Conservation (phyloP, 2,329 filamentous ascomycete species). For the Colletotrichum trifolii region DNA sequence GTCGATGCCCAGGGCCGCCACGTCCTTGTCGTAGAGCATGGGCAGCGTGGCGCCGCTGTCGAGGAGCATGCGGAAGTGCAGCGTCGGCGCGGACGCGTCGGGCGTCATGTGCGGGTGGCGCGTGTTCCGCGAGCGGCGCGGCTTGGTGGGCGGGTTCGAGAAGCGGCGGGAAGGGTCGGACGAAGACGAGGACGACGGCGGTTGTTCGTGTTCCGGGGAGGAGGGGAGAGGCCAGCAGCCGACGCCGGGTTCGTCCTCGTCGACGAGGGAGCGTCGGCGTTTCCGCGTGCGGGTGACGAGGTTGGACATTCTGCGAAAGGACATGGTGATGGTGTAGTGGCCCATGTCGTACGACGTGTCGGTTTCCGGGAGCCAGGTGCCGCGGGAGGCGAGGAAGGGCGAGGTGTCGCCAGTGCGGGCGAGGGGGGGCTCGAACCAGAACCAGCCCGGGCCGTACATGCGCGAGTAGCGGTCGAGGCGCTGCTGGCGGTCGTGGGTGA, state of each 20-base stretch:
- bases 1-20: conserved; percentile 48
- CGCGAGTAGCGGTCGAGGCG: conserved; percentile 52
- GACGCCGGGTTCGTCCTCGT: conserved; percentile 4
- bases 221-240: conserved; percentile 10
- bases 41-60: conserved; percentile 58
- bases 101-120: conserved; percentile 17
- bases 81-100: conserved; percentile 40
- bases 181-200: neutral
- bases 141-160: neutral
- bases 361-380: conserved; percentile 42
- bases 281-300: neutral
- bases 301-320: conserved; percentile 40
- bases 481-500: conserved; percentile 50
- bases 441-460: conserved; percentile 52
- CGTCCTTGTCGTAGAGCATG: conserved; percentile 48
- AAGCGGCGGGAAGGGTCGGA: neutral
- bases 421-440: conserved; percentile 59
- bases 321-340: conserved; percentile 44
- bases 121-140: neutral
- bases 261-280: neutral
- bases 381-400: conserved; percentile 45
- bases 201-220: neutral
- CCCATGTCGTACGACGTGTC: conserved; percentile 44
- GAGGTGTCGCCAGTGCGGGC: conserved; percentile 37
- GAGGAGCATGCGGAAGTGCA: conserved; percentile 50